Evolutionary conservation across 1,284 basidiomycete species (phyloP).

Genomic region (Malassezia vespertilionis): DNA sequence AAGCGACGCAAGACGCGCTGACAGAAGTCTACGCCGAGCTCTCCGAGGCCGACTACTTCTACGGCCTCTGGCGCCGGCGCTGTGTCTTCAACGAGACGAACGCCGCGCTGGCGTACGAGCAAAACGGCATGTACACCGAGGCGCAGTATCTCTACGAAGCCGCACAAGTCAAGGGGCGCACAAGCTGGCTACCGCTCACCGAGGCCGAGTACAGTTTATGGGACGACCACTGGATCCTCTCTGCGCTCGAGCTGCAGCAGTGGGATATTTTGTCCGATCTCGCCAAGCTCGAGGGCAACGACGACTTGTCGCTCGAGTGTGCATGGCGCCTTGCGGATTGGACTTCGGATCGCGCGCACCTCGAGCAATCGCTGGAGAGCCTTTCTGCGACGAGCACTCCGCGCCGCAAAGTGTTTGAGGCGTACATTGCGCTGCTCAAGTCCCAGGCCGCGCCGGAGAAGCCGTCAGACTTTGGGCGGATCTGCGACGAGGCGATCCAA

Average conservation of each 20-base stretch:
- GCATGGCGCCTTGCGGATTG: conserved; percentile 93
- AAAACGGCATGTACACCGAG: conserved; percentile 93
- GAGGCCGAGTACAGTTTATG: conserved; percentile 94
- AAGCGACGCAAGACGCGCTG: conserved; percentile 78
- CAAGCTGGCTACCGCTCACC: conserved; percentile 74
- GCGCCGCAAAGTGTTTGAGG: conserved; percentile 85
- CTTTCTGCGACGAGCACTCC: conserved; percentile 81
- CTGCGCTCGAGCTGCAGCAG: conserved; percentile 87
- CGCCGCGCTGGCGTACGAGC: conserved; percentile 81
- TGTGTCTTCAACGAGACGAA: conserved; percentile 83
- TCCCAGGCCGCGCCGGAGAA: conserved; percentile 48
- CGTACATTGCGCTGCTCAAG: conserved; percentile 71
- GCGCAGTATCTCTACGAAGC: conserved; percentile 79
- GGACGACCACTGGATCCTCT: conserved; percentile 98
- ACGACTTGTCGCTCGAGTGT: conserved; percentile 84
- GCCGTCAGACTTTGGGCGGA: conserved; percentile 49
- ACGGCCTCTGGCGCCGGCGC: conserved; percentile 86
- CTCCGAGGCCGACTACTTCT: conserved; percentile 92
- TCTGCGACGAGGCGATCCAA: conserved; percentile 93
- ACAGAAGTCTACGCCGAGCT: conserved; percentile 92
- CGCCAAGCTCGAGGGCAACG: conserved; percentile 80
- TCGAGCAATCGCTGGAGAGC: conserved; percentile 74
- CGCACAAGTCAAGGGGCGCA: conserved; percentile 76
- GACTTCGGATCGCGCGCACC: conserved; percentile 60
- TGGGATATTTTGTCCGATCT: conserved; percentile 76